Conservation (phyloP, 371 early-diverging fungal genomes). For the Rhizopus delemar region DNA sequence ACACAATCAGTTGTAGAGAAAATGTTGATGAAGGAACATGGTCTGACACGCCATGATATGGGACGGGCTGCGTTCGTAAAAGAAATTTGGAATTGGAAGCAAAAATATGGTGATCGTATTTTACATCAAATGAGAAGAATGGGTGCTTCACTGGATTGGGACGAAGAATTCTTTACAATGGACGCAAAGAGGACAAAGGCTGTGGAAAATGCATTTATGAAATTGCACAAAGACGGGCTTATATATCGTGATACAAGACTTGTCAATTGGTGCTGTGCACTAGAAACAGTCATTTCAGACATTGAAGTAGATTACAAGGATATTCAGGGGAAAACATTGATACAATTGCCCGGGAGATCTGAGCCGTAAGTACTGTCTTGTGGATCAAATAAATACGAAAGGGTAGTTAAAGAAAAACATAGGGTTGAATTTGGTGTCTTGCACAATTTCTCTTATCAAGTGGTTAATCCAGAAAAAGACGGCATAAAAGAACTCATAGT, state of each 20-base stretch:
- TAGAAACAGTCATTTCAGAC: conserved; percentile 94
- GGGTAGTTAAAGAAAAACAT: conserved; percentile 6
- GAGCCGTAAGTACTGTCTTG: conserved; percentile 34
- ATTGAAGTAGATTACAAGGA: conserved; percentile 87
- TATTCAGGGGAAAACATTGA: conserved; percentile 59
- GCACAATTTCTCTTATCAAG: conserved; percentile 66
- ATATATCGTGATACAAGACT: conserved; percentile 91
- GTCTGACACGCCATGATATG: conserved; percentile 60
- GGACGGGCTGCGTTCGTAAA: conserved; percentile 85
- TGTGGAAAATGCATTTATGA: conserved; percentile 89
- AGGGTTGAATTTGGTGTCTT: conserved; percentile 83
- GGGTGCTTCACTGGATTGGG: conserved; percentile 89
- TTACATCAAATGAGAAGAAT: conserved; percentile 67
- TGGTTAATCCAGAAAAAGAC: conserved; percentile 55
- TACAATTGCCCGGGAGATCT: conserved; percentile 71
- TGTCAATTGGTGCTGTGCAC: conserved; percentile 94
- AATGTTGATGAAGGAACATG: conserved; percentile 69
- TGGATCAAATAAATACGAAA: neutral
- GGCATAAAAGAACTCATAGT: conserved; percentile 75
- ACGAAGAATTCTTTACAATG: conserved; percentile 88
- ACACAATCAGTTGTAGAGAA: conserved; percentile 97
- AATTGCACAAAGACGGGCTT: conserved; percentile 81
- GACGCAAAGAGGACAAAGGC: conserved; percentile 75
- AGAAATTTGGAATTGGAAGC: conserved; percentile 89
- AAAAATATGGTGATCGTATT: conserved; percentile 62